Evolutionary conservation across 108 stramenopile genomes (phyloP), one percentile per base, ranked within the genome.

Genomic region (Tribonema minus): DNA sequence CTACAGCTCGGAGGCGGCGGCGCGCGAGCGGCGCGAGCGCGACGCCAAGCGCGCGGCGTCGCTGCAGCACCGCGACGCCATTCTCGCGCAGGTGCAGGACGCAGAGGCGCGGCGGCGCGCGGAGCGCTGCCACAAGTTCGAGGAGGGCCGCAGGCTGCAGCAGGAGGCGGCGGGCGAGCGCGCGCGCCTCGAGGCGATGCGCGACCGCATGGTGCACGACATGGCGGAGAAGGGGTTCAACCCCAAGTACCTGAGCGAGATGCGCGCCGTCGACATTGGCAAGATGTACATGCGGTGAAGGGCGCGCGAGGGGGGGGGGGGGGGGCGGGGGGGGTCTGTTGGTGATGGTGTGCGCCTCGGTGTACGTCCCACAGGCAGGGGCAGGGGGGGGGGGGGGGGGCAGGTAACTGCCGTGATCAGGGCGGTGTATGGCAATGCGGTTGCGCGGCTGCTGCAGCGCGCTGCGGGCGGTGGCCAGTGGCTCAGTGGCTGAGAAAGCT

Each of bases 201-300:
- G 76, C 26, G 76, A 78, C 30, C 65, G 58, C 7, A 78, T 78
- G 67, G 76, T 78, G 39, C 59, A 62, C n/a, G 76, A 78, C 67
- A 68, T 78, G 76, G 76, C 54, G 30, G 67, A 78, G 67, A 78
- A 38, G 32, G 76, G 76, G 29, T 39, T 78, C 35, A 78, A 68
- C 67, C 67, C 76, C 26, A 78, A 78, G 65, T 78, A 78, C 67
- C 67, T 78, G 67, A 28, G 65, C 27, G 76, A 78, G 67, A 78
- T 78, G 76, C 54, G 60, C 12, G 66, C 76, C 20, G 67, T 68
- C 26, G 76, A 78, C 58, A 68, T 78, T 58, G 39, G 66, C 33
- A 78, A 78, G 37, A 68, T 78, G 67, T 41, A 68, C 36, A 78
- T 78, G 76, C 76, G 76, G 15, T 78, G 20, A 54, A 15, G 46